Evolutionary conservation across 352 stramenopile genomes (phyloP).

Genomic region (Phytophthora boehmeriae): DNA sequence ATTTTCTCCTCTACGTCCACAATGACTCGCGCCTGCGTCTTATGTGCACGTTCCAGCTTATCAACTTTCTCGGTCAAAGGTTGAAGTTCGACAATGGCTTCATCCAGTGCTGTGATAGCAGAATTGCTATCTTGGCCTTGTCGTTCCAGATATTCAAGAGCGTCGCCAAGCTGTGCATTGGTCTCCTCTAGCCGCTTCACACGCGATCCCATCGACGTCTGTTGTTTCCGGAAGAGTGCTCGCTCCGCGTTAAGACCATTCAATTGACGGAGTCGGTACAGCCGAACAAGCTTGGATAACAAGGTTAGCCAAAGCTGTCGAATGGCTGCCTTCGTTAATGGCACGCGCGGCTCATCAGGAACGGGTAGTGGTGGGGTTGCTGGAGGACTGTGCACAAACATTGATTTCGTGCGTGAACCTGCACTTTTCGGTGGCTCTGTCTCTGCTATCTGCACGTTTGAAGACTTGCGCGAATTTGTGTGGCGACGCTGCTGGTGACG

Average conservation of each 20-base stretch:
- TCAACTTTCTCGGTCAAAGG: conserved; percentile 42
- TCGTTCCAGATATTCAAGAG: conserved; percentile 51
- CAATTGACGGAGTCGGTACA: conserved; percentile 59
- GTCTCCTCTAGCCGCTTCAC: conserved; percentile 68
- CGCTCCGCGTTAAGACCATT: conserved; percentile 55
- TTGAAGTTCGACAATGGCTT: conserved; percentile 45
- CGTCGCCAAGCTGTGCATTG: conserved; percentile 49
- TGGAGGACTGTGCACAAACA: background rate
- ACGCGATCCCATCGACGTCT: conserved; percentile 67
- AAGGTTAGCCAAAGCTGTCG: conserved; percentile 50
- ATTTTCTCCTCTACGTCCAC: conserved; percentile 66
- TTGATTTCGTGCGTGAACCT: conserved; percentile 3
- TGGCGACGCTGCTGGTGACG: conserved; percentile 41
- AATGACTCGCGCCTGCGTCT: conserved; percentile 47
- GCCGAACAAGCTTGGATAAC: conserved; percentile 57
- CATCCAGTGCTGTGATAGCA: conserved; percentile 42
- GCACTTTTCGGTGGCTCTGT: background rate
- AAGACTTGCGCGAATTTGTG: conserved; percentile 31
- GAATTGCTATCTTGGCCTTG: conserved; percentile 45
- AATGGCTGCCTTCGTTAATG: conserved; percentile 47
- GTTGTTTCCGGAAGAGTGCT: conserved; percentile 59
- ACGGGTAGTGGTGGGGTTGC: conserved; percentile 2
- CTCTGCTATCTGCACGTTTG: conserved; percentile 11
- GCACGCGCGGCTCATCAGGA: conserved; percentile 15
- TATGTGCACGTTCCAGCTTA: conserved; percentile 48